Evolutionary conservation across 106 monocot species (phyloP), one percentile per base, ranked within the genome.

Genomic region (Apostasia ramifera): DNA sequence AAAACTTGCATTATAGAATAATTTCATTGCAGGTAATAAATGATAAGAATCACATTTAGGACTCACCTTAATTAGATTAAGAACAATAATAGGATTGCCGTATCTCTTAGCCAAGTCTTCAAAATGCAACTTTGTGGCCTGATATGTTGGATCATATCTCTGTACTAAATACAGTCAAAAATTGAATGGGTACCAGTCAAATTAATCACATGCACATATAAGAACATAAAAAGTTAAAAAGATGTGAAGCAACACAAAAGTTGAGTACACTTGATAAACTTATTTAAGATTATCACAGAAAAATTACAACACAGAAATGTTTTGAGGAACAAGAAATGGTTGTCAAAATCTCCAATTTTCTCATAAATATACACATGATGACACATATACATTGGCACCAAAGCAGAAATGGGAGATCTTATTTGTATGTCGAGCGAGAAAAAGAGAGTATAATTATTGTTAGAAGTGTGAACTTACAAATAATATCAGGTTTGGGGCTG

Each of bases 401-500:
- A 26, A 26, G 26, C 26, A 26, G 26, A 26, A 26, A 26, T 26
- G 26, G 26, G 26, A 26, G 26, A 26, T 26, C 26, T 26, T 26
- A 26, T 26, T 26, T 40, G 13, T 55, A 1, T 13, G 6, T 41
- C 54, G 10, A 65, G 37, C 3, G 7, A 46, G 66, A 67, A 67
- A 3, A 63, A 0, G 15, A 57, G 11, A 37, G 37, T 55, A 12
- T 63, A 42, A 68, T 45, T 67, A 14, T 10, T 13, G 26, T 44
- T 63, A 63, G 45, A 12, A 60, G 12, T 37, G 8, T 8, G 12
- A 44, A 81, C 81, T 74, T 85, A 93, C 98, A 78, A 66, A 98
- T 83, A 61, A 98, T 98, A 81, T 98, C 98, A 70, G 98, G 98
- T 78, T 98, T 98, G 66, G 98, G 98, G 78, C 98, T 98, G 77